phyloP scores from a whole-genome alignment of 2,329 filamentous ascomycete genomes.

The Colletotrichum sp. region DNA sequence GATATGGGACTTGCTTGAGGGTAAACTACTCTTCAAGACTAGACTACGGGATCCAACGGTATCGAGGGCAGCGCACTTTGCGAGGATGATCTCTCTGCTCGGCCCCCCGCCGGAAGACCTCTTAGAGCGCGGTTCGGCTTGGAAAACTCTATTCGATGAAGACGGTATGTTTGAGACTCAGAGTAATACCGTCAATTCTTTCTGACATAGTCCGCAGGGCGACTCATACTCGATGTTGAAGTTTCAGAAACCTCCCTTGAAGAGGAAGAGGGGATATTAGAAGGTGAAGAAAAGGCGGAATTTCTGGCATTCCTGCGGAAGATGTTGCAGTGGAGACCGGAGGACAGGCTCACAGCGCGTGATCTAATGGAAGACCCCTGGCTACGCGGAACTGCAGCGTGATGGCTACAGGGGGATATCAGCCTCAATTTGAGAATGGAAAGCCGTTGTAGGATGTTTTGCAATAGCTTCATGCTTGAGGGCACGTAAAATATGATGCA shows the following conservation, averaged over 20 bases:
- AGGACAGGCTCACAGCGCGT: conserved; percentile 25
- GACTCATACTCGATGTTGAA: neutral
- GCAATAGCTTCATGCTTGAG: neutral
- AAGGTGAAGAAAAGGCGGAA: conserved; percentile 20
- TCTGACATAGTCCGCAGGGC: neutral
- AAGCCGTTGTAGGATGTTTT: neutral
- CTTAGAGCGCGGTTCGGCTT: conserved; percentile 31
- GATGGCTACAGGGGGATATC: neutral
- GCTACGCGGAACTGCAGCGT: neutral
- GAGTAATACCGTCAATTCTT: neutral
- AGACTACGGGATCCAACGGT: conserved; percentile 22
- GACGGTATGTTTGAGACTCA: conserved; percentile 8
- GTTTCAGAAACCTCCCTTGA: conserved; percentile 10
- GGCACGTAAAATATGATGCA: neutral
- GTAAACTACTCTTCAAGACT: conserved; percentile 29
- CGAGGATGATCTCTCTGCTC: conserved; percentile 41
- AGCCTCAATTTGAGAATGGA: neutral
- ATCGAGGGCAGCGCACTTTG: conserved; percentile 32
- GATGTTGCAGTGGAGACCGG: conserved; percentile 31
- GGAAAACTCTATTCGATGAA: conserved; percentile 25
- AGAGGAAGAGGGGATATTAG: conserved; percentile 12
- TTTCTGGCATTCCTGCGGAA: conserved; percentile 26
- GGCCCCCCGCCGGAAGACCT: conserved; percentile 38
- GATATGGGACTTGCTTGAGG: conserved; percentile 38
- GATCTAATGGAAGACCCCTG: conserved; percentile 17